phyloP scores from a whole-genome alignment of 2,329 filamentous ascomycete species.

The Pochonia chlamydosporia region DNA sequence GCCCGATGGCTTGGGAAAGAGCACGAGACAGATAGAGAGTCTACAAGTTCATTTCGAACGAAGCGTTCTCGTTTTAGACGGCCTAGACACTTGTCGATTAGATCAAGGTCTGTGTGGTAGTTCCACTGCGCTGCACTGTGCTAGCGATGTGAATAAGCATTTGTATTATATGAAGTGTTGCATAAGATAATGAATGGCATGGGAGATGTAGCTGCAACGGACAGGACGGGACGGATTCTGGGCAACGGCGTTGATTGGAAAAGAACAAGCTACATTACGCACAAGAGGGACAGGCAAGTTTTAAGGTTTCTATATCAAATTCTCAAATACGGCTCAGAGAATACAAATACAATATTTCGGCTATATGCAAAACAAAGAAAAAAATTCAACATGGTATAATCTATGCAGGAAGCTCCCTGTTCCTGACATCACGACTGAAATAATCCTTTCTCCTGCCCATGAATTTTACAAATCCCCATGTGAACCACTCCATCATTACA shows the following conservation, averaged over 20 bases:
- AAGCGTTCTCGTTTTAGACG: conserved; percentile 25
- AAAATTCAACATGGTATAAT: background rate
- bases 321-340: too few relatives aligned
- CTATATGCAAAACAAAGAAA: background rate
- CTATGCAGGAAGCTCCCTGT: conserved; percentile 11
- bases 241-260: background rate
- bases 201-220: background rate
- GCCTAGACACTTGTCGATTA: conserved; percentile 24
- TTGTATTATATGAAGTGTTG: background rate
- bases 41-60: conserved; percentile 26
- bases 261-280: too few relatives aligned
- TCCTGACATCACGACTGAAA: conserved; percentile 16
- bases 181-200: background rate
- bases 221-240: background rate
- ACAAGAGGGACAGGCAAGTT: too few relatives aligned
- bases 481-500: conserved; percentile 18
- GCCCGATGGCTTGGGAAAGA: conserved; percentile 34
- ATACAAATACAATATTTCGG: too few relatives aligned
- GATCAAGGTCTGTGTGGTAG: conserved; percentile 26
- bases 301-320: too few relatives aligned
- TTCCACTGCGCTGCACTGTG: background rate
- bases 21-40: conserved; percentile 30
- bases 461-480: conserved; percentile 16
- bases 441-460: conserved; percentile 12
- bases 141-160: background rate